Evolutionary conservation across 352 stramenopile species (phyloP), one percentile per base, ranked within the genome.

Genomic region (Phytophthora litchii): DNA sequence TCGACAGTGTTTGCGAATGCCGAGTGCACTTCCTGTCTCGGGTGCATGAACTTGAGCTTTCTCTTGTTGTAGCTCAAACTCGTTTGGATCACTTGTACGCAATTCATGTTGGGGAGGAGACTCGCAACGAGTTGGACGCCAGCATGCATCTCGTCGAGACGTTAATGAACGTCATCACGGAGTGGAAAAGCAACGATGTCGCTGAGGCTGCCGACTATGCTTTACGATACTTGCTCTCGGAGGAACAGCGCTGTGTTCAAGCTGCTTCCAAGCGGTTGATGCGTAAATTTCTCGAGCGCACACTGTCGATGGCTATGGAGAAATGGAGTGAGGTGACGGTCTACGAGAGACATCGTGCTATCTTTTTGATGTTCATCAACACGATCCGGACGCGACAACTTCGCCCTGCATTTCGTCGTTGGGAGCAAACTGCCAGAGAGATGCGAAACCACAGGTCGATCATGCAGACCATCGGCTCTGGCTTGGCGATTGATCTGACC

Each of bases 41-140:
- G 1, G 16, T 83, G 19, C 72, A 76, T 32, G 71, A 78, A 19
- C 56, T 90, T 5, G 73, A 88, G 40, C 51, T 86, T 23, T 73
- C 74, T 4, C 46, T 86, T 8, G 43, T 44, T 3, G 57, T 59
- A 7, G 66, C 70, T 13, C 54, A 75, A 25, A 47, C 52, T 21
- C 45, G 60, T 13, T 68, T 83, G 25, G 68, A 68, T n/a, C 58
- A 56, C 10, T 48, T 90, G 21, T 60, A 76, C 12, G 67, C 70
- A 5, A 78, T 70, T n/a, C 63, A 81, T 36, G 80, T 90, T 17
- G 72, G 76, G 41, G 76, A 92, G 59, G 74, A 83, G 54, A 86
- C 83, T 55, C 83, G 78, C 34, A 92, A 92, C 54, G 80, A 82
- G 7, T 48, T 92, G 49, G 83, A 90, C 38, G 71, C 71, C 8